Conservation (phyloP, 1,139 yeast species). For the Hemisphaericaspora xylanilytica region DNA sequence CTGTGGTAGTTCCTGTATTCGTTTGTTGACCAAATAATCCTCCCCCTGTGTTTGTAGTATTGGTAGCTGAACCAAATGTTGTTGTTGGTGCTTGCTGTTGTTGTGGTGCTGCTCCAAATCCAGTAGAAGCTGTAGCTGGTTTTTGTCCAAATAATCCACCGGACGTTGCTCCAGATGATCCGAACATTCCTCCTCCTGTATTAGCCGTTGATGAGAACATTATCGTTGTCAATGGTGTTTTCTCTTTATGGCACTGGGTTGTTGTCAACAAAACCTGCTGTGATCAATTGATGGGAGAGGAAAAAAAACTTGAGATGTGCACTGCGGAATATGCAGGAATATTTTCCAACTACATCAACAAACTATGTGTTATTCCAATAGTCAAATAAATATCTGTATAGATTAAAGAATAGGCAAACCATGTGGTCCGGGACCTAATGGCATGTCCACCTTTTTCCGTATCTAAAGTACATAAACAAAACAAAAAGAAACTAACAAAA, state of each 20-base stretch:
- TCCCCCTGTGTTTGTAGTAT: constrained; percentile 11
- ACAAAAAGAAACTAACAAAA: background rate
- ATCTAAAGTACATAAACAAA: constrained; percentile 1
- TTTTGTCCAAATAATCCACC: constrained; percentile 15
- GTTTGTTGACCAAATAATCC: constrained; percentile 12
- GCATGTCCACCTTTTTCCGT: too few species aligned
- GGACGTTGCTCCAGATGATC: constrained; percentile 5
- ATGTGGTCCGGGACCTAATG: too few species aligned
- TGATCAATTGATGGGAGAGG: background rate
- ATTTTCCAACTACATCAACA: too few species aligned
- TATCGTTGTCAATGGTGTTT: constrained; percentile 3
- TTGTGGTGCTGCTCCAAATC: constrained; percentile 5
- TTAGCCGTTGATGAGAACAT: constrained; percentile 11
- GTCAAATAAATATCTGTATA: constrained; percentile 1
- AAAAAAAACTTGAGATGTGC: constrained; percentile 2
- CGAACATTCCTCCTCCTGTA: constrained; percentile 18
- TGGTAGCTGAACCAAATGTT: constrained; percentile 10
- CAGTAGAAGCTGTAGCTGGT: constrained; percentile 10
- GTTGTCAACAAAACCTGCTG: background rate
- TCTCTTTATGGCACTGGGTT: background rate
- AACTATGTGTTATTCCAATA: too few species aligned
- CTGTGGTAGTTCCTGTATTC: constrained; percentile 3
- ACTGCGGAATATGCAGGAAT: constrained; percentile 1
- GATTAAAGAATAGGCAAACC: background rate
- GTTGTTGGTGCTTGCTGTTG: constrained; percentile 3